These are phyloP conservation scores for Nakazawaea populi DNA, from an alignment of 805 yeast species.

Conservation along the genomic window DNA sequence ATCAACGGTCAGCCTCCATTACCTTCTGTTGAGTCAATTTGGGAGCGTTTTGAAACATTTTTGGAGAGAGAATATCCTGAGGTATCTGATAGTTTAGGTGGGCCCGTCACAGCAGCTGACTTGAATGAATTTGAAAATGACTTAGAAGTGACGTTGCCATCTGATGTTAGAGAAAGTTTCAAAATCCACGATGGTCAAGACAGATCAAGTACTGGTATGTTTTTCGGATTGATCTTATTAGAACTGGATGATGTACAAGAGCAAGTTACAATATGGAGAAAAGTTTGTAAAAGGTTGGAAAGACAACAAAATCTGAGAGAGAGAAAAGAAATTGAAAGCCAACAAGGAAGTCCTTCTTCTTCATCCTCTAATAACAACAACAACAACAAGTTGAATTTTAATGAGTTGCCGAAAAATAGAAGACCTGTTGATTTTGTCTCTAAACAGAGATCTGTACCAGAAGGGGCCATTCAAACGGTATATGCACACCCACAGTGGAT, in stretches of 20 bases:
- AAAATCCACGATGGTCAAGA: constrained; percentile 93
- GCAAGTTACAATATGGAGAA: constrained; percentile 83
- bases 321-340: neutral
- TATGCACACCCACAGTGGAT: constrained; percentile 94
- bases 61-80: constrained; percentile 73
- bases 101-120: constrained; percentile 77
- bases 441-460: constrained; percentile 69
- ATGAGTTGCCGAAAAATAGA: constrained; percentile 12
- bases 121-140: constrained; percentile 80
- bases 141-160: constrained; percentile 66
- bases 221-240: constrained; percentile 77
- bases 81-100: constrained; percentile 68
- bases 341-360: neutral
- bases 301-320: constrained; percentile 10
- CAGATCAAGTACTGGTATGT: constrained; percentile 58
- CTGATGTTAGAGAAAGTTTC: constrained; percentile 74
- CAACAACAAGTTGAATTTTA: neutral
- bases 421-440: constrained; percentile 30
- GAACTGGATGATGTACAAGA: constrained; percentile 75
- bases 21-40: constrained; percentile 69
- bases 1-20: constrained; percentile 42
- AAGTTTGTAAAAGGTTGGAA: constrained; percentile 45
- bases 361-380: constrained; percentile 1
- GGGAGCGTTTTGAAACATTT: constrained; percentile 91
- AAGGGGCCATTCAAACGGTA: constrained; percentile 60